Evolutionary conservation across 345 rosid genomes (phyloP), one percentile per base, ranked within the genome.

Genomic region (Euphorbia pulcherrima): DNA sequence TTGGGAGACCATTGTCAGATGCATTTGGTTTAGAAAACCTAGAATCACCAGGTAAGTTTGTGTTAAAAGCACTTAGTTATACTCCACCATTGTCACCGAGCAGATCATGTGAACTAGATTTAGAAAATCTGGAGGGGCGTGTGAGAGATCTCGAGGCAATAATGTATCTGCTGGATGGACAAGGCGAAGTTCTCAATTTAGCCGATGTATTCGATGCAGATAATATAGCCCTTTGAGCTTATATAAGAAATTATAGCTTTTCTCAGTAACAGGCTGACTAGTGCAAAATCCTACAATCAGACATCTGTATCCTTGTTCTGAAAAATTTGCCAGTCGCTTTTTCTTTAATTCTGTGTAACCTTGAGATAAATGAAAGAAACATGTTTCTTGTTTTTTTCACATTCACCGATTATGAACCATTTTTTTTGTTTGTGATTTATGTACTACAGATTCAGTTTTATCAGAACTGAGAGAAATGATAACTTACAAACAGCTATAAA

Each of bases 1-100:
- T 76, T 37, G 99, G 99, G 66, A 82, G 86, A 26, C 81, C 90
- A 2, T 64, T 91, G 50, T 82, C 77, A 35, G 83, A 86, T 52
- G 74, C 83, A 37, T 84, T 94, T 71, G 71, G 73, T 17, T 70
- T 78, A 50, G 81, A 76, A 69, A 75, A 74, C 3, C 64, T 71
- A 23, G 84, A 84, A 68, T 89, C 85, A 11, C 61, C 81, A 0
- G 90, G 84, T 37, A 82, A 79, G 62, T 83, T 89, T 68, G 81
- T 69, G 20, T 68, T 91, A 72, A 79, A 83, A 67, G 88, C 67
- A 16, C 54, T 59, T 71, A 83, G 83, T 58, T 83, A 83, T 46
- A n/a, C 48, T 27, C 74, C 68, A n/a, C 86, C 87, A 51, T 61
- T 29, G 60, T 21, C 46, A 24, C n/a, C 71, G 53, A 74, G 54